Conservation (phyloP, 2,329 filamentous ascomycete genomes). For the Polytolypa hystricis region DNA sequence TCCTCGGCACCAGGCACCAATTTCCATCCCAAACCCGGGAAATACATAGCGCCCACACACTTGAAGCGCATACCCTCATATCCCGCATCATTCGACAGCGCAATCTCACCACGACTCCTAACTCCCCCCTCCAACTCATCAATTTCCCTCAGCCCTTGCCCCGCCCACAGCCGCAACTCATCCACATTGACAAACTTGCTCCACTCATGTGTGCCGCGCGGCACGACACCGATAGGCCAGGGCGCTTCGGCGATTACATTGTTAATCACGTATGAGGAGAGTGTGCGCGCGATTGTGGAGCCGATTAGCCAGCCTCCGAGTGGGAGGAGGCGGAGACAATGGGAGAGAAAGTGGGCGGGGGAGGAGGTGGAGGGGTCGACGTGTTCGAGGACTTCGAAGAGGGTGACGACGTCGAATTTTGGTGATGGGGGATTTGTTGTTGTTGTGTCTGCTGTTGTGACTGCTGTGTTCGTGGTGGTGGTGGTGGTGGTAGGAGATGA, state of each 20-base stretch:
- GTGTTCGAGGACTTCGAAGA: constrained; percentile 94
- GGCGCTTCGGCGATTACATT: constrained; percentile 81
- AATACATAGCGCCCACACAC: constrained; percentile 74
- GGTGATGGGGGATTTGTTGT: constrained; percentile 12
- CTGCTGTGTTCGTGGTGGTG: constrained; percentile 5
- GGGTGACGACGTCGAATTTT: constrained; percentile 65
- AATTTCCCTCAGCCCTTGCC: constrained; percentile 39
- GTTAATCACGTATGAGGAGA: constrained; percentile 82
- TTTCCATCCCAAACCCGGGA: constrained; percentile 84
- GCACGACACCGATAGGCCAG: constrained; percentile 63
- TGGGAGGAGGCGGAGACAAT: constrained; percentile 52
- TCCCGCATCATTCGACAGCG: neutral
- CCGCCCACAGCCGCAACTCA: constrained; percentile 28
- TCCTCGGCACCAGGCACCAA: constrained; percentile 69
- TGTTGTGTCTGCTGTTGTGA: constrained; percentile 10
- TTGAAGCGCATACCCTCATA: constrained; percentile 43
- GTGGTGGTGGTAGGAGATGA: constrained; percentile 6
- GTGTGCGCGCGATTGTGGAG: constrained; percentile 83
- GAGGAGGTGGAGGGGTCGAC: constrained; percentile 67
- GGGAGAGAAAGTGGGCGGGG: constrained; percentile 54
- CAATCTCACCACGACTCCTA: constrained; percentile 7
- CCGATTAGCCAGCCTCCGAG: constrained; percentile 90
- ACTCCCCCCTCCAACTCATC: constrained; percentile 22
- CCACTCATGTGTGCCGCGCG: constrained; percentile 92
- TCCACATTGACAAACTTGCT: constrained; percentile 79